A percentile compares a stretch with the other conserved stretches of the same genome.
Conservation (phyloP, 208 protist genomes). For the Crithidia thermophila region DNA sequence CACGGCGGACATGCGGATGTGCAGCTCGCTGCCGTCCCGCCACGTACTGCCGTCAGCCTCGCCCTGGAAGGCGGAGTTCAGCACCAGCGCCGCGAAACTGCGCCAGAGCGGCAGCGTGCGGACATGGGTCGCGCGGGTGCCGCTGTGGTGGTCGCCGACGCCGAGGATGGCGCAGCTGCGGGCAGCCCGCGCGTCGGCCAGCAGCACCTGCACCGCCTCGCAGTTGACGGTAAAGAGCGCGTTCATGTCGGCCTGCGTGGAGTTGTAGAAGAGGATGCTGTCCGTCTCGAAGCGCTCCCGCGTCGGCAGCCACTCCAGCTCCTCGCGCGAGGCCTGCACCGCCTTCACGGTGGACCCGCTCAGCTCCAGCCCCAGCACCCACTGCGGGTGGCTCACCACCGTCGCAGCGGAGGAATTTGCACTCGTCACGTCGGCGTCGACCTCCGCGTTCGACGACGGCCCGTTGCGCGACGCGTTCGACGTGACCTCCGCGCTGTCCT, state of each 20-base stretch:
- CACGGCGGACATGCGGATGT: slow-evolving; percentile 35
- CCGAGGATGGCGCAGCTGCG: slow-evolving; percentile 33
- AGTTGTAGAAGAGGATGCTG: slow-evolving; percentile 24
- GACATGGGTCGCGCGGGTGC: neutral
- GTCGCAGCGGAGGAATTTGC: neutral
- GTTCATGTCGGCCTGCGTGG: slow-evolving; percentile 9
- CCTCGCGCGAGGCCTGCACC: slow-evolving; percentile 7
- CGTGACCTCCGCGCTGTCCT: slow-evolving; percentile 1
- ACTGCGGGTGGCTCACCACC: slow-evolving; percentile 11
- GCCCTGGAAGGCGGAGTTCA: slow-evolving; percentile 17
- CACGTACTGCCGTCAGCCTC: slow-evolving; percentile 11
- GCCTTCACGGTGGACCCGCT: slow-evolving; percentile 7
- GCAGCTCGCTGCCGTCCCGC: slow-evolving; percentile 32
- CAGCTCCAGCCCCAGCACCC: slow-evolving; percentile 30
- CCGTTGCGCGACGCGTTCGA: neutral
- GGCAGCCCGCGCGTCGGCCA: slow-evolving; percentile 8
- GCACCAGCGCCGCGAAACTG: slow-evolving; percentile 20
- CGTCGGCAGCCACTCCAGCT: slow-evolving; percentile 28
- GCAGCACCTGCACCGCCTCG: slow-evolving; percentile 6
- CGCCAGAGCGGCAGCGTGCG: slow-evolving; percentile 35
- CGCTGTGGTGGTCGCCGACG: slow-evolving; percentile 19
- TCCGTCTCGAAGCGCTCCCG: slow-evolving; percentile 33
- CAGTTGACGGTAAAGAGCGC: slow-evolving; percentile 7
- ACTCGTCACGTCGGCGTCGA: neutral
- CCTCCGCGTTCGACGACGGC: slow-evolving; percentile 1